Percentiles rank a stretch among this genome's conserved stretches.
Conservation (phyloP, 129 eudicot genomes). For the Helianthus tuberosus region DNA sequence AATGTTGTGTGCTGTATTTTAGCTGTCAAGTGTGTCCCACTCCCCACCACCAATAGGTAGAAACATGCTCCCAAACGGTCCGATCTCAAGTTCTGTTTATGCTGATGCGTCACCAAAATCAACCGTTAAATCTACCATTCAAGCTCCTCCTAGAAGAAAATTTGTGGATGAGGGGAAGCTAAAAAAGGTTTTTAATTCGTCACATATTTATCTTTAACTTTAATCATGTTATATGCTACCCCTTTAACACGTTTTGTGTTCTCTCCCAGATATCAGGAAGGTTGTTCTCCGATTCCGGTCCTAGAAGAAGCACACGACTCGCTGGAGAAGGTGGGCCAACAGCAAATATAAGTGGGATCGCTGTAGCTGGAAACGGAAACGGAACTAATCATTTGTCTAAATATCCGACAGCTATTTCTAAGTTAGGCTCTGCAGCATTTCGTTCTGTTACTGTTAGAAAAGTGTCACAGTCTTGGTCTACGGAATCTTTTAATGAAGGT, state of each 20-base stretch:
- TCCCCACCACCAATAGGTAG: constrained; percentile 85
- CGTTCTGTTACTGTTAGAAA: constrained; percentile 82
- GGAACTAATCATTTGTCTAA: constrained; percentile 65
- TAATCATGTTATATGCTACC: constrained; percentile 9
- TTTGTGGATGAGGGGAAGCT: constrained; percentile 92
- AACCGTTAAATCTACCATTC: constrained; percentile 70
- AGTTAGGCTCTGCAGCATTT: constrained; percentile 56
- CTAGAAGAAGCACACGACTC: constrained; percentile 90
- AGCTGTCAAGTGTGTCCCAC: constrained; percentile 75
- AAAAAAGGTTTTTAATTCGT: constrained; percentile 62
- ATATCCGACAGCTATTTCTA: constrained; percentile 49
- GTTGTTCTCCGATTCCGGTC: constrained; percentile 91
- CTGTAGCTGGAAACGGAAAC: constrained; percentile 62
- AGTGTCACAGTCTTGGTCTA: constrained; percentile 54
- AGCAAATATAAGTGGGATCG: constrained; percentile 41
- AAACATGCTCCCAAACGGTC: constrained; percentile 66
- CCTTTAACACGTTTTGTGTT: constrained; percentile 11
- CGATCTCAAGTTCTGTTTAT: constrained; percentile 46
- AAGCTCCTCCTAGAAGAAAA: constrained; percentile 84
- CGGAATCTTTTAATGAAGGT: constrained; percentile 78
- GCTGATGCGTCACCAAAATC: constrained; percentile 46
- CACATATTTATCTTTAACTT: not conserved
- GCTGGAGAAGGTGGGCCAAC: constrained; percentile 65
- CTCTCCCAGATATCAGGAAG: constrained; percentile 89
- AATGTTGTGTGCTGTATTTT: constrained; percentile 31